Conservation (phyloP, 768 basidiomycete species). For the Arthromyces matolae region DNA sequence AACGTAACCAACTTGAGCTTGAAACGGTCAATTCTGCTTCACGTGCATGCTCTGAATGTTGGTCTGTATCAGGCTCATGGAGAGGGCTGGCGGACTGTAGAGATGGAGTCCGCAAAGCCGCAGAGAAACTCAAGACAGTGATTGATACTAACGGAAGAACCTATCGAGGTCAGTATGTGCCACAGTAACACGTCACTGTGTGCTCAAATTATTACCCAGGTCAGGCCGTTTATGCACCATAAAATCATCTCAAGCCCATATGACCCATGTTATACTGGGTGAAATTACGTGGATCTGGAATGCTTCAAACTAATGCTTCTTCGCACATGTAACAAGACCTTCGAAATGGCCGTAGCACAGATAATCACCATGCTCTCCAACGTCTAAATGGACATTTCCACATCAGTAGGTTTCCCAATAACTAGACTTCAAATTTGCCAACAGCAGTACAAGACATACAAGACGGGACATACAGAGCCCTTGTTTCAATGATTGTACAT, state of each 20-base stretch:
- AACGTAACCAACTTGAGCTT: conserved; percentile 63
- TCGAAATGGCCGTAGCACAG: too few relatives aligned
- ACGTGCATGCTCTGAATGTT: conserved; percentile 75
- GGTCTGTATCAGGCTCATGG: conserved; percentile 70
- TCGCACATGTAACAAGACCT: too few relatives aligned
- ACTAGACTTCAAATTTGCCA: neutral
- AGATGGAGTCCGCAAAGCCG: conserved; percentile 58
- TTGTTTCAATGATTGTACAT: conserved; percentile 14
- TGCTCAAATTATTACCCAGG: conserved; percentile 22
- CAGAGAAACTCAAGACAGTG: conserved; percentile 54
- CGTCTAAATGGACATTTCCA: too few relatives aligned
- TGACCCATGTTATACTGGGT: neutral
- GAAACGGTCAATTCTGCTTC: conserved; percentile 72
- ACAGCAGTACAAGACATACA: neutral
- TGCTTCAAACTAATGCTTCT: too few relatives aligned
- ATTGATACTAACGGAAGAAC: conserved; percentile 55
- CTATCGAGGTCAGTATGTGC: conserved; percentile 36
- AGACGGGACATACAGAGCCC: conserved; percentile 6
- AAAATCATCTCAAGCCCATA: conserved; percentile 4
- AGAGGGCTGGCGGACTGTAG: conserved; percentile 60
- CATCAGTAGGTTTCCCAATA: too few relatives aligned
- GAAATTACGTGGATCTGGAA: conserved; percentile 4
- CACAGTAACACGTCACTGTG: too few relatives aligned
- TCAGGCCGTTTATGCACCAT: conserved; percentile 37
- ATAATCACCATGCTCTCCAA: too few relatives aligned